Evolutionary conservation across 768 basidiomycete genomes (phyloP).

Genomic region (Dendrothele bispora): DNA sequence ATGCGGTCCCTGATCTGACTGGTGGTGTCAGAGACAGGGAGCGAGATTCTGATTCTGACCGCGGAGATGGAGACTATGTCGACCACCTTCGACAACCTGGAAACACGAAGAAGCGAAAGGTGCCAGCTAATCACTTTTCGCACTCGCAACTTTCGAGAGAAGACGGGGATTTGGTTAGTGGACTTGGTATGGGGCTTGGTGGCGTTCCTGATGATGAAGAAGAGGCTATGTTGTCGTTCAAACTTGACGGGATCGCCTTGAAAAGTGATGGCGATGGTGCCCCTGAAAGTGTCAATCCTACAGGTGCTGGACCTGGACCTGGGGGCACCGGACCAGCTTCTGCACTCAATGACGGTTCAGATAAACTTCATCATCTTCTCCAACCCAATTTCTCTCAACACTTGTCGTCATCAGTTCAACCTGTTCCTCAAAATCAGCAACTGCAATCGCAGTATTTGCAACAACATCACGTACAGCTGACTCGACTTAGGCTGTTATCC

Average conservation of each 20-base stretch:
- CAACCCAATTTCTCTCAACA: not conserved
- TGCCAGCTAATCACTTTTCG: conserved; percentile 66
- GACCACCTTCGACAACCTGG: conserved; percentile 76
- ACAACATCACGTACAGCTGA: too few species aligned
- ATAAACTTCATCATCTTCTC: too few species aligned
- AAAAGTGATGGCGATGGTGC: not conserved
- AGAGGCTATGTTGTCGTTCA: conserved; percentile 12
- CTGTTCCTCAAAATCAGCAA: too few species aligned
- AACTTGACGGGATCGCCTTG: too few species aligned
- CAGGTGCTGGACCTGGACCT: too few species aligned
- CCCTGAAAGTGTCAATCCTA: too few species aligned
- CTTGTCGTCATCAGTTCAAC: too few species aligned
- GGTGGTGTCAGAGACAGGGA: conserved; percentile 18
- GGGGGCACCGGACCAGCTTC: too few species aligned
- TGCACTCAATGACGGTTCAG: too few species aligned
- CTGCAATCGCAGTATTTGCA: too few species aligned
- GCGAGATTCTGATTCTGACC: conserved; percentile 50
- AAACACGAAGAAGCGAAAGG: conserved; percentile 88
- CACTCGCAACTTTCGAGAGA: conserved; percentile 18
- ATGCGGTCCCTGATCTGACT: too few species aligned
- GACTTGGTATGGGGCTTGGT: conserved; percentile 22
- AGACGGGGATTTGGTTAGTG: conserved; percentile 26
- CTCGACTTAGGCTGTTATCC: too few species aligned
- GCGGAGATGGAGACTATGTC: conserved; percentile 59
- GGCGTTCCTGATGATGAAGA: conserved; percentile 19